These are phyloP conservation scores for Fusarium temperatum DNA, from an alignment of 2,329 filamentous ascomycete genomes.

Conservation along the genomic window DNA sequence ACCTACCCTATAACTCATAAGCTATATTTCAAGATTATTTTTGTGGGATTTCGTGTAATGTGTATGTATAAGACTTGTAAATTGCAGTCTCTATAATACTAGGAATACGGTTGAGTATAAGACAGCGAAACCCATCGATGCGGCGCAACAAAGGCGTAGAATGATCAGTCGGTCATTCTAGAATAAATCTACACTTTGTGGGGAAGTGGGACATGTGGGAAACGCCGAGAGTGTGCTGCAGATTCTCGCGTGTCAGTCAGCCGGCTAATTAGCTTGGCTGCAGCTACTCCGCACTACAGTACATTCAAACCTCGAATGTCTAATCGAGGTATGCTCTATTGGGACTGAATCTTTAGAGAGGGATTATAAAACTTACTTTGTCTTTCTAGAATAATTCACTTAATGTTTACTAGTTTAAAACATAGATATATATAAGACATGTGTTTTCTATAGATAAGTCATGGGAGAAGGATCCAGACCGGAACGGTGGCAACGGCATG, in stretches of 20 bases:
- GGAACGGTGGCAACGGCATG: background rate
- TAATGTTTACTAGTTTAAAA: background rate
- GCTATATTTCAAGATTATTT: fast-evolving
- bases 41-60: background rate
- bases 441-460: background rate
- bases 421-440: background rate
- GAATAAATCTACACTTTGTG: background rate
- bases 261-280: background rate
- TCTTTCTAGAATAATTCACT: background rate
- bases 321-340: background rate
- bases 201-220: background rate
- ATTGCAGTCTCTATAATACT: fast-evolving
- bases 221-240: background rate
- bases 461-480: background rate
- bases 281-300: background rate
- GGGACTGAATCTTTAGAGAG: fast-evolving
- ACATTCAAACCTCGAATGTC: background rate
- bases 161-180: background rate
- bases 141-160: background rate
- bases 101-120: fast-evolving
- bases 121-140: background rate
- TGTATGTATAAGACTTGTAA: too few relatives aligned
- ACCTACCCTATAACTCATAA: background rate
- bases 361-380: background rate
- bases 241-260: background rate